These are phyloP conservation scores for Ceratocystis lukuohia DNA, from an alignment of 2,329 filamentous ascomycete genomes.

Conservation along the genomic window DNA sequence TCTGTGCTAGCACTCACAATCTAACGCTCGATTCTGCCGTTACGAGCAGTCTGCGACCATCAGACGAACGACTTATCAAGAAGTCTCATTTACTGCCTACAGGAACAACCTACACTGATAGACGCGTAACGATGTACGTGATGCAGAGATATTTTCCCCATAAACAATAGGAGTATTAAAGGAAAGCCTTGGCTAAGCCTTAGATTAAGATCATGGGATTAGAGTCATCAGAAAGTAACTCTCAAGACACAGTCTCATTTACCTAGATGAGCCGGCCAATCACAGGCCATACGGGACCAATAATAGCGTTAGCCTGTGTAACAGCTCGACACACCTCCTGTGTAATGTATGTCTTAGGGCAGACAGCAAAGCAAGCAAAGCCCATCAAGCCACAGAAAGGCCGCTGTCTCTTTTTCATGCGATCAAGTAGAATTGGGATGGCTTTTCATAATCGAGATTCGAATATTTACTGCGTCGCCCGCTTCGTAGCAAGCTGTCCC, in stretches of 20 bases:
- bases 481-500: not conserved
- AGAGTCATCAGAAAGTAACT: not conserved
- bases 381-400: not conserved
- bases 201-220: not conserved
- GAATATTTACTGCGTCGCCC: too few relatives aligned
- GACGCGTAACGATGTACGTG: too few relatives aligned
- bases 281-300: not conserved
- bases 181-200: not conserved
- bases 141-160: too few relatives aligned
- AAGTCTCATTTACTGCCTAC: too few relatives aligned
- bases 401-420: not conserved
- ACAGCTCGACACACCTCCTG: not conserved
- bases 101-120: too few relatives aligned
- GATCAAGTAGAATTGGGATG: not conserved
- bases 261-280: not conserved
- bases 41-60: too few relatives aligned
- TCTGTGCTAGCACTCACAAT: not conserved
- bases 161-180: too few relatives aligned
- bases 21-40: not conserved
- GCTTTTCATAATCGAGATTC: not conserved
- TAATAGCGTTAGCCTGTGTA: conserved; percentile 1
- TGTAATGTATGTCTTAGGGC: not conserved
- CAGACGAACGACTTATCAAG: too few relatives aligned
- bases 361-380: not conserved
- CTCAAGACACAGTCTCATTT: not conserved